Evolutionary conservation across 148 eudicot genomes (phyloP), one percentile per base, ranked within the genome.

Genomic region (Pouteria glomerata): DNA sequence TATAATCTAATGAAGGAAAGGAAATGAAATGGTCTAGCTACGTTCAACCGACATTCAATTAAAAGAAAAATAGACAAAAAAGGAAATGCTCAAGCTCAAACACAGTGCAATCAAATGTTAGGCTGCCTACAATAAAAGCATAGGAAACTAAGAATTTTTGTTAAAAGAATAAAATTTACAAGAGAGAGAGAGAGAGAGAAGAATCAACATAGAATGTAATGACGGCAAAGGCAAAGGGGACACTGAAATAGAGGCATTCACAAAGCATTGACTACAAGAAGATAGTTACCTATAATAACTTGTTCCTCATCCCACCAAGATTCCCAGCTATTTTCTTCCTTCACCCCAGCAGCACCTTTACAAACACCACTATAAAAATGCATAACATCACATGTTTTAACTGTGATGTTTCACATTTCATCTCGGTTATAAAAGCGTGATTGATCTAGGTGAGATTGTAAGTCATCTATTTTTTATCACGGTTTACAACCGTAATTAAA

Each of bases 271-370:
- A n/a, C n/a, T n/a, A n/a, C n/a, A n/a, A n/a, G n/a, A n/a, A n/a
- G n/a, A n/a, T n/a, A n/a, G n/a, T n/a, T 72, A 41, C 58, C 19
- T 15, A 23, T 66, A 50, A 34, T 8, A 62, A 73, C 98, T 97
- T 87, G 98, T 79, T 93, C 98, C 78, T 93, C 98, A 62, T 85
- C 90, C 96, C 96, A 93, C 98, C 98, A 93, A 73, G 98, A 87
- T 63, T 93, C 98, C 98, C 98, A 93, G 77, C 96, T 93, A 58
- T 85, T 76, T 48, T 93, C 98, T 72, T 96, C 98, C 83, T 88
- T 93, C 23, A 93, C 85, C 62, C 96, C 98, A 82, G 90, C 92
- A 61, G 96, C 98, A 65, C 98, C 98, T 82, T 89, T 90, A 79
- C 90, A 93, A n/a, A n/a, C n/a, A n/a, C n/a, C n/a, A n/a, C n/a